These are phyloP conservation scores for Phytophthora brassicae DNA, from an alignment of 352 stramenopile genomes.

Conservation along the genomic window DNA sequence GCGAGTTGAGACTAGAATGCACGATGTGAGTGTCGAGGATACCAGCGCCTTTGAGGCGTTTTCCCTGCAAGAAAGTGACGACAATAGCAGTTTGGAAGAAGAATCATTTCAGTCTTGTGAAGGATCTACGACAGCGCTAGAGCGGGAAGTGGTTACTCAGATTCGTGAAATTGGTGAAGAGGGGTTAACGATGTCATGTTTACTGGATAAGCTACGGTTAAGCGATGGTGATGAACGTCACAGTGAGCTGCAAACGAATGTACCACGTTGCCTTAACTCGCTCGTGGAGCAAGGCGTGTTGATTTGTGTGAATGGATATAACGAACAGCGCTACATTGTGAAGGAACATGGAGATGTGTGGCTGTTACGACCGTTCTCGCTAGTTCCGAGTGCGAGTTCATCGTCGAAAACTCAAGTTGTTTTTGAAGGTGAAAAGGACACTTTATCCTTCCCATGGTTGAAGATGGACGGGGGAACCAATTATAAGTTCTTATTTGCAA, in stretches of 20 bases:
- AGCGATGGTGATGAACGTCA: slow-evolving; percentile 4
- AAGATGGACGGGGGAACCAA: slow-evolving; percentile 83
- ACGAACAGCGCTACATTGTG: slow-evolving; percentile 61
- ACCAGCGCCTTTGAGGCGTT: slow-evolving; percentile 55
- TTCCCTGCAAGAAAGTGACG: slow-evolving; percentile 32
- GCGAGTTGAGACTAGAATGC: slow-evolving; percentile 71
- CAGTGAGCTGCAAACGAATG: slow-evolving; percentile 9
- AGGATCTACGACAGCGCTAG: slow-evolving; percentile 24
- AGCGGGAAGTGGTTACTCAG: slow-evolving; percentile 26
- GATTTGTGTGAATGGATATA: slow-evolving; percentile 73
- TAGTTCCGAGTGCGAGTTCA: slow-evolving; percentile 35
- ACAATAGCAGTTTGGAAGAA: slow-evolving; percentile 19
- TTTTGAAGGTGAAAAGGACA: slow-evolving; percentile 80
- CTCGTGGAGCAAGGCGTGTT: slow-evolving; percentile 58
- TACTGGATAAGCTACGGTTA: slow-evolving; percentile 29
- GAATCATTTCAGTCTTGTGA: slow-evolving; percentile 26
- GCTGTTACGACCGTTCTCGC: slow-evolving; percentile 64
- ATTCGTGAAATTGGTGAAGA: slow-evolving; percentile 48
- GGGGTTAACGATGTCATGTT: slow-evolving; percentile 35
- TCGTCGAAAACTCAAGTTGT: slow-evolving; percentile 42
- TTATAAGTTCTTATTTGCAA: slow-evolving; percentile 71
- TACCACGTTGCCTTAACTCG: slow-evolving; percentile 38
- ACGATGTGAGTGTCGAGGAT: slow-evolving; percentile 47
- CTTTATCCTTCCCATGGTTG: slow-evolving; percentile 75
- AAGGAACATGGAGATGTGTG: slow-evolving; percentile 71